Conservation (phyloP, 495 filamentous ascomycete genomes). For the Aspergillus nidulans region DNA sequence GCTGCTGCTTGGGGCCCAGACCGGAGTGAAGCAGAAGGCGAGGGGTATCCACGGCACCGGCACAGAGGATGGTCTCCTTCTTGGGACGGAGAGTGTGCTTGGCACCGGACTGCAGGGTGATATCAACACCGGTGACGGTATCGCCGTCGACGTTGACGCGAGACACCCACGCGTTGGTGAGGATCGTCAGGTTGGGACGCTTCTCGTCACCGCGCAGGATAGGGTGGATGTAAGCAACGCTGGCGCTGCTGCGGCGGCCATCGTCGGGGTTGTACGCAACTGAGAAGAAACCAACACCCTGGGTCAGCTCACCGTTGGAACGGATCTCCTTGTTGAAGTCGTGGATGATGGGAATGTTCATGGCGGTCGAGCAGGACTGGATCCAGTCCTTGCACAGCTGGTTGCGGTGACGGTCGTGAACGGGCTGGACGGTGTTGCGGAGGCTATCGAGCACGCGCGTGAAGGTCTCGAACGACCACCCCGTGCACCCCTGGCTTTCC, state of each 20-base stretch:
- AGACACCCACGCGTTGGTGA: conserved; percentile 76
- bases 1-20: conserved; percentile 64
- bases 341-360: conserved; percentile 69
- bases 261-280: conserved; percentile 79
- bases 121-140: conserved; percentile 58
- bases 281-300: conserved; percentile 79
- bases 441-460: conserved; percentile 70
- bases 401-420: conserved; percentile 71
- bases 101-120: conserved; percentile 62
- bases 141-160: conserved; percentile 64
- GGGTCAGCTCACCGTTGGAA: conserved; percentile 59
- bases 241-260: conserved; percentile 71
- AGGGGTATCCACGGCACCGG: conserved; percentile 73
- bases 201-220: conserved; percentile 73
- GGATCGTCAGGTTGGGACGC: conserved; percentile 69
- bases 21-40: conserved; percentile 72
- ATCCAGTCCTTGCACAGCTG: conserved; percentile 84
- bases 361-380: conserved; percentile 62
- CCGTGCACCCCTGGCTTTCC: conserved; percentile 65
- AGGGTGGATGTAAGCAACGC: conserved; percentile 82
- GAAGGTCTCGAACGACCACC: conserved; percentile 76
- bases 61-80: conserved; percentile 71
- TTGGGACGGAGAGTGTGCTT: conserved; percentile 56
- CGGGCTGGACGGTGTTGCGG: conserved; percentile 74
- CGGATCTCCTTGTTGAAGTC: conserved; percentile 80